Percentiles rank a stretch among this genome's conserved stretches.
Evolutionary conservation across 495 filamentous ascomycete genomes (phyloP).

Genomic region (Aspergillus incahuasiensis): DNA sequence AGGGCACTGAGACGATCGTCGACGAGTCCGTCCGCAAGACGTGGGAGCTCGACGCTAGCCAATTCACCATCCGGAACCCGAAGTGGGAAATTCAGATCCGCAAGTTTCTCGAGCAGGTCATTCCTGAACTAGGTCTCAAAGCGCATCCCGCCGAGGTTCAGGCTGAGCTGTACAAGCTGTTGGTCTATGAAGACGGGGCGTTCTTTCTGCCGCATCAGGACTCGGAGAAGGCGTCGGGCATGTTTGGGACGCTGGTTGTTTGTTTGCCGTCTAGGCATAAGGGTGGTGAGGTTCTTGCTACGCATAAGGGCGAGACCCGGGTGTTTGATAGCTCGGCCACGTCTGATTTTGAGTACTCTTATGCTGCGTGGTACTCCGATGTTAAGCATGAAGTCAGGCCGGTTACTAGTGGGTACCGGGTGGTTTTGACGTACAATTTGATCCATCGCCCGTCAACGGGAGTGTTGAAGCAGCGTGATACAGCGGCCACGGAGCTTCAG

Average conservation of each 20-base stretch:
- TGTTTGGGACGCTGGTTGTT: conserved; percentile 55
- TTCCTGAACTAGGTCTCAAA: conserved; percentile 29
- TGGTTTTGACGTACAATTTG: conserved; percentile 55
- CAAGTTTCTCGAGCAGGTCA: conserved; percentile 9
- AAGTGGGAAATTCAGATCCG: conserved; percentile 1
- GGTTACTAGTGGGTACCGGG: conserved; percentile 45
- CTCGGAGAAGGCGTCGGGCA: conserved; percentile 47
- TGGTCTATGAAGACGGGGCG: conserved; percentile 52
- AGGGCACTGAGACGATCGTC: conserved; percentile 8
- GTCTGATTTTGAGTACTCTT: conserved; percentile 32
- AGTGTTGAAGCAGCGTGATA: neutral
- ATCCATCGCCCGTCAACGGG: conserved; percentile 21
- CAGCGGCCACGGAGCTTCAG: neutral
- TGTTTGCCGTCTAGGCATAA: conserved; percentile 48
- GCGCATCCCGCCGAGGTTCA: conserved; percentile 15
- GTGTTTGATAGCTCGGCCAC: conserved; percentile 25
- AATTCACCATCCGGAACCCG: conserved; percentile 8
- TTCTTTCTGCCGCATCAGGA: conserved; percentile 52
- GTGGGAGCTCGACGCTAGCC: conserved; percentile 9
- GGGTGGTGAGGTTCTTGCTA: conserved; percentile 47
- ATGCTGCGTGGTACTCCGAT: conserved; percentile 51
- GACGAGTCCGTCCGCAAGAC: conserved; percentile 14
- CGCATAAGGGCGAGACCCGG: conserved; percentile 32
- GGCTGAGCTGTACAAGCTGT: conserved; percentile 50
- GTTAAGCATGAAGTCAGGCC: conserved; percentile 50